A percentile compares a stretch with the other conserved stretches of the same genome.
Conservation (phyloP, 805 yeast genomes). For the Metschnikowia koreensis region DNA sequence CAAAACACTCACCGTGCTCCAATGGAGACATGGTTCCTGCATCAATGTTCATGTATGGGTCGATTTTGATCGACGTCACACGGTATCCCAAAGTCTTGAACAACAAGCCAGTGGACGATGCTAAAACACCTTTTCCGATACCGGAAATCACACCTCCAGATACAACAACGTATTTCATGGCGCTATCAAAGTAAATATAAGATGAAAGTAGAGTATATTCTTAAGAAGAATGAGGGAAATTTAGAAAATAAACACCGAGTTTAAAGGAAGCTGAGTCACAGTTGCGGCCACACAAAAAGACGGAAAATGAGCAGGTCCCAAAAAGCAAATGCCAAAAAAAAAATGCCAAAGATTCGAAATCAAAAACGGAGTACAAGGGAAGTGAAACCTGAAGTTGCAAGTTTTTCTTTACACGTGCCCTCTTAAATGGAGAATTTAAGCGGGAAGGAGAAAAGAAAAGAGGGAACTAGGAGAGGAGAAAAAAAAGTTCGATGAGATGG, state of each 20-base stretch:
- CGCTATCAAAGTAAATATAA: background rate
- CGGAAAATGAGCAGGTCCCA: background rate
- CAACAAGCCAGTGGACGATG: constrained; percentile 94
- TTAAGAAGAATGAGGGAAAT: background rate
- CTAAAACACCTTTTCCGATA: constrained; percentile 97
- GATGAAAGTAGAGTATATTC: background rate
- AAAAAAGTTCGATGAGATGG: constrained; percentile 5
- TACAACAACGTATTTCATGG: constrained; percentile 97
- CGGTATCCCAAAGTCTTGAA: constrained; percentile 91
- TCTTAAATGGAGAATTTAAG: constrained; percentile 42
- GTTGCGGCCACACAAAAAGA: background rate
- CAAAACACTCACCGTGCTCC: constrained; percentile 99
- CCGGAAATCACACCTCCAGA: constrained; percentile 99
- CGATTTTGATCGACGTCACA: constrained; percentile 96
- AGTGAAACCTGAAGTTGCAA: background rate
- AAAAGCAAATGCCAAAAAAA: background rate
- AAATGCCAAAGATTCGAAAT: background rate
- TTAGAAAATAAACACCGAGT: background rate
- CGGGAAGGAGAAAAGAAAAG: constrained; percentile 40
- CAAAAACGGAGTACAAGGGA: background rate
- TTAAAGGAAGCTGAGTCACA: too few species aligned
- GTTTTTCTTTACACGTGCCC: constrained; percentile 30
- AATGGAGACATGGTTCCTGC: constrained; percentile 99
- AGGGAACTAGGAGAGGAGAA: constrained; percentile 1
- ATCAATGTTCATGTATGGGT: constrained; percentile 98